Conservation (phyloP, 1,284 basidiomycete species). For the Mycosarcoma maydis region DNA sequence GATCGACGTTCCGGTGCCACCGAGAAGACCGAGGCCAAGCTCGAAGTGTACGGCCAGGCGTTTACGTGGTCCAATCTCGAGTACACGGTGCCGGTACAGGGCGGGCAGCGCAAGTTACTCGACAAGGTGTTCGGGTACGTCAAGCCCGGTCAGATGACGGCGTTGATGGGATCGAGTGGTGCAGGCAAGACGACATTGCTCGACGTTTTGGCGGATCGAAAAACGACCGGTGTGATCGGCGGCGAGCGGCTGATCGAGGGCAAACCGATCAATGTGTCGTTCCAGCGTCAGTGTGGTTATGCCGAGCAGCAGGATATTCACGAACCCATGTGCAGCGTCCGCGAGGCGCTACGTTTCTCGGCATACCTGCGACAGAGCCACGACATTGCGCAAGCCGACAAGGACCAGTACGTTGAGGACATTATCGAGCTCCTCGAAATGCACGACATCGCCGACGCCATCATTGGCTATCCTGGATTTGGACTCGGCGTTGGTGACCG, state of each 20-base stretch:
- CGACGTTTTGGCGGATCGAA: constrained; percentile 83
- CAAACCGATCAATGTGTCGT: constrained; percentile 75
- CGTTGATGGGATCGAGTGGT: constrained; percentile 79
- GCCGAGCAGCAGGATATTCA: constrained; percentile 86
- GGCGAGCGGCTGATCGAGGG: constrained; percentile 85
- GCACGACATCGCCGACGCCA: constrained; percentile 76
- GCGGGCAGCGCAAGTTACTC: constrained; percentile 74
- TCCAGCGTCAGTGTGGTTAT: constrained; percentile 74
- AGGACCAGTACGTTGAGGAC: constrained; percentile 81
- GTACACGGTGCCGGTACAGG: constrained; percentile 71
- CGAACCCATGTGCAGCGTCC: constrained; percentile 82
- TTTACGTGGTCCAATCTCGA: constrained; percentile 70
- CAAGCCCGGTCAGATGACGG: constrained; percentile 79
- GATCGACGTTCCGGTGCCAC: constrained; percentile 33
- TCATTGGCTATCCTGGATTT: constrained; percentile 72
- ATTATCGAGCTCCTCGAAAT: constrained; percentile 83
- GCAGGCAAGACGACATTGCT: constrained; percentile 73
- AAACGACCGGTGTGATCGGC: constrained; percentile 79
- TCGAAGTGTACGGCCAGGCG: constrained; percentile 49
- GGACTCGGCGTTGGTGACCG: constrained; percentile 73
- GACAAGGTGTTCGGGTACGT: constrained; percentile 85
- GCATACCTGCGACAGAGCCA: constrained; percentile 82
- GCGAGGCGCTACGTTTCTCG: constrained; percentile 84
- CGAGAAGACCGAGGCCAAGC: constrained; percentile 51
- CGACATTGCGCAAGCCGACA: constrained; percentile 76